Percentiles rank a stretch among this genome's conserved stretches.
These are phyloP conservation scores for Coniella lustricola DNA, from an alignment of 2,329 filamentous ascomycete genomes.

Conservation along the genomic window DNA sequence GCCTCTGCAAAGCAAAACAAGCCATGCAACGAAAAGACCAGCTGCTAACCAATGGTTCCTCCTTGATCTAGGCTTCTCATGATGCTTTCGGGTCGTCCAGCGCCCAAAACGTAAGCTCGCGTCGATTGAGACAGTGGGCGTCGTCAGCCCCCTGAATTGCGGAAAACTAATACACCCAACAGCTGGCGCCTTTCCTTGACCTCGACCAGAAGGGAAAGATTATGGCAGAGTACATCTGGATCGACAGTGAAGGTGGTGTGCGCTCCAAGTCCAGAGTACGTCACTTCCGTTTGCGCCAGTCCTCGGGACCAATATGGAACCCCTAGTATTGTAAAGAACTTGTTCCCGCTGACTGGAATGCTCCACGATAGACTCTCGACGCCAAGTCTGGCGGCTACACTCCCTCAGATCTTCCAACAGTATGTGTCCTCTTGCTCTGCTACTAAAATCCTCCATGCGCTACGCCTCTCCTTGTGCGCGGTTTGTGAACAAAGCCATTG, in stretches of 20 bases:
- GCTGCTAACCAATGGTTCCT: not conserved
- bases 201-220: constrained; percentile 83
- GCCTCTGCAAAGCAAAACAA: not conserved
- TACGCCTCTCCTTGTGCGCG: not conserved
- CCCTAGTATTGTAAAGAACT: no score
- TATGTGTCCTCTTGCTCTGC: not conserved
- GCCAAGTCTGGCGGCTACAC: constrained; percentile 38
- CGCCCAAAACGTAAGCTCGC: constrained; percentile 1
- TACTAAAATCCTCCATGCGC: not conserved
- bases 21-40: no score
- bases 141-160: not conserved
- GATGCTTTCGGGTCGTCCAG: constrained; percentile 3
- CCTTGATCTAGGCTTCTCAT: not conserved
- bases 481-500: no score
- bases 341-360: constrained; percentile 4
- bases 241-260: constrained; percentile 73
- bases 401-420: constrained; percentile 42
- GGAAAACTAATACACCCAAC: constrained; percentile 19
- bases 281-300: constrained; percentile 24
- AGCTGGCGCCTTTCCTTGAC: constrained; percentile 88
- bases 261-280: constrained; percentile 96
- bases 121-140: not conserved
- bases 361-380: constrained; percentile 38
- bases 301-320: no score
- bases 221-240: constrained; percentile 97